phyloP scores from a whole-genome alignment of 1,284 basidiomycete species.

The Phellopilus nigrolimitatus region DNA sequence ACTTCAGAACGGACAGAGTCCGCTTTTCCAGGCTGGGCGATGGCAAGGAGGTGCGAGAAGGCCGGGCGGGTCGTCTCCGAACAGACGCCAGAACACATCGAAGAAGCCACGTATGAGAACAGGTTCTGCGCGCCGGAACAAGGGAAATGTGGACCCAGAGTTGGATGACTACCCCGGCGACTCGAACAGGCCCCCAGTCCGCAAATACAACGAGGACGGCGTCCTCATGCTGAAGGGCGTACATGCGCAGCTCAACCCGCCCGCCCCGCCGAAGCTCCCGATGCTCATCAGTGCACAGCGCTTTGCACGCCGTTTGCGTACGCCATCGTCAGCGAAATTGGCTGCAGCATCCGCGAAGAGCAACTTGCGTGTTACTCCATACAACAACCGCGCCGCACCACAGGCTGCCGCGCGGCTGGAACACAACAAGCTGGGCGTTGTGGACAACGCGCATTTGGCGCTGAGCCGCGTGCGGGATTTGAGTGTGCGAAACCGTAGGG shows the following conservation, averaged over 20 bases:
- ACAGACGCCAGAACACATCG: too few relatives aligned
- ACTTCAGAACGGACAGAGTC: background rate
- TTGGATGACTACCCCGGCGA: constrained; percentile 12
- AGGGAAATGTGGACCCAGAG: constrained; percentile 1
- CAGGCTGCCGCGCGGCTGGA: background rate
- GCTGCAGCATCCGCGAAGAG: background rate
- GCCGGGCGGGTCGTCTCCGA: background rate
- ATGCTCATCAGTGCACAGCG: background rate
- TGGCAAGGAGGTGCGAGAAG: background rate
- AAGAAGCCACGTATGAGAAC: too few relatives aligned
- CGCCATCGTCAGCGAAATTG: too few relatives aligned
- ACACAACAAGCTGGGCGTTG: background rate
- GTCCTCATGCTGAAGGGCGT: constrained; percentile 8
- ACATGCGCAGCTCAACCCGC: constrained; percentile 7
- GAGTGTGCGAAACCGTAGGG: constrained; percentile 1
- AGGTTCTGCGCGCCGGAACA: background rate
- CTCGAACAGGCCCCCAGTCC: background rate
- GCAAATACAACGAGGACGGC: constrained; percentile 11
- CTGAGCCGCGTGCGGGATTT: constrained; percentile 13
- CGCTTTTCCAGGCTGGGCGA: background rate
- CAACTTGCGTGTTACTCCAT: background rate
- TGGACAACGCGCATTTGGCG: constrained; percentile 16
- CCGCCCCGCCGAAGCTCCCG: background rate
- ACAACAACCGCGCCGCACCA: constrained; percentile 7
- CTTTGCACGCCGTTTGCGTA: too few relatives aligned